A percentile compares a stretch with the other conserved stretches of the same genome.
These are phyloP conservation scores for Sphaerobolus stellatus DNA, from an alignment of 1,284 basidiomycete genomes.

Conservation along the genomic window DNA sequence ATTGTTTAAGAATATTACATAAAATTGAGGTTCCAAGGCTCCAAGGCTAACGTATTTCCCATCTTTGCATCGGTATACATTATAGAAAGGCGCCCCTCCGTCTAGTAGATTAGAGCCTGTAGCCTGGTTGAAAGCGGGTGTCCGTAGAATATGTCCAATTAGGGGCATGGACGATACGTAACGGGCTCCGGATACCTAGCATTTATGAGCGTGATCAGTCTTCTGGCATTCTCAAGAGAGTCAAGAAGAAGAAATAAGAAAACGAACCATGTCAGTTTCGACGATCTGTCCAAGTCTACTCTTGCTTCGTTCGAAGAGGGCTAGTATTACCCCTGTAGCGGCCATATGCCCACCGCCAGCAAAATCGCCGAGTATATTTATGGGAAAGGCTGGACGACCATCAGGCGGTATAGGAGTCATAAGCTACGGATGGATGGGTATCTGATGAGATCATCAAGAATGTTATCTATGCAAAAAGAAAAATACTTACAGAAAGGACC, in stretches of 20 bases:
- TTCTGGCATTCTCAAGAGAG: not conserved
- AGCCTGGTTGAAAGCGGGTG: slow-evolving; percentile 40
- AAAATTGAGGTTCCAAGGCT: slow-evolving; percentile 74
- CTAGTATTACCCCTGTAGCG: slow-evolving; percentile 72
- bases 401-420: slow-evolving; percentile 51
- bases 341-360: slow-evolving; percentile 79
- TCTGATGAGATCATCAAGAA: not conserved
- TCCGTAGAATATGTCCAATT: slow-evolving; percentile 43
- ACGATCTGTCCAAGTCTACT: slow-evolving; percentile 74
- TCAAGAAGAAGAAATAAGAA: not conserved
- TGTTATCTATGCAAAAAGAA: not conserved
- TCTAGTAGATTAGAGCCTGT: slow-evolving; percentile 69
- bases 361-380: slow-evolving; percentile 80
- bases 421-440: slow-evolving; percentile 44
- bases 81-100: slow-evolving; percentile 80
- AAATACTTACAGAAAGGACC: slow-evolving; percentile 59
- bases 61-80: slow-evolving; percentile 71
- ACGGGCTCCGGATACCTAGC: slow-evolving; percentile 73
- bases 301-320: slow-evolving; percentile 63
- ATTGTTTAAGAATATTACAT: slow-evolving; percentile 53
- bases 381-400: slow-evolving; percentile 69
- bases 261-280: slow-evolving; percentile 70
- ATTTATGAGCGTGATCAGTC: not conserved
- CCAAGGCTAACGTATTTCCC: slow-evolving; percentile 76
- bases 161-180: slow-evolving; percentile 75